Evolutionary conservation across 2,329 filamentous ascomycete species (phyloP), one percentile per base, ranked within the genome.

Genomic region (Elsinoe australis): DNA sequence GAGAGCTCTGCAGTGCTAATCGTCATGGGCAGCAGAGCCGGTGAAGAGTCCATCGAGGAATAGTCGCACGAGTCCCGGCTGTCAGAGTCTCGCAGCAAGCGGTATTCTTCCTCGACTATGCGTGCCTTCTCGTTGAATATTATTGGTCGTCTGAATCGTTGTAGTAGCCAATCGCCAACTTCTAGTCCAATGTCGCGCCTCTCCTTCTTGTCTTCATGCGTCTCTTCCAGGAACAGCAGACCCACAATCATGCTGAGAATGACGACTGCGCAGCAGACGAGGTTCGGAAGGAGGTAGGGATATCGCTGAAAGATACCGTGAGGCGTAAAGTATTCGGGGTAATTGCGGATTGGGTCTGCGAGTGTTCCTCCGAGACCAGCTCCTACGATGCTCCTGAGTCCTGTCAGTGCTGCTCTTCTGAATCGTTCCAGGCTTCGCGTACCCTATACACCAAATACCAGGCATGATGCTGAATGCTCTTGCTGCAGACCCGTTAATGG

Each of bases 401-500:
- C 57, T 52, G 50, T 57, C 58, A 62, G 56, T 24, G 29, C 14
- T 51, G 58, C 35, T 29, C 21, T 24, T 19, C 19, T 12, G 3
- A 9, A 21, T 24, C 24, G 22, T 24, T 5, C 2, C 31, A n/a
- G 41, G 53, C 18, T 38, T 68, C 73, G 58, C 64, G 68, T 72
- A 87, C 74, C 92, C 92, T 61, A 98, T 76, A 63, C 89, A 95
- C 92, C 92, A 98, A 19, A 96, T 87, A 63, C 95, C 87, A 5
- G 92, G 92, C 88, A 98, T 95, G 57, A 96, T 89, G 9, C 90
- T 87, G 68, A 94, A 98, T 42, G 90, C 92, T 58, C 87, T 86
- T 56, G 89, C 85, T 88, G 52, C 50, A 35, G 6, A 21, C 10
- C 24, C 18, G 39, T 55, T 29, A 56, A 46, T n/a, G n/a, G n/a